Evolutionary conservation across 2,329 filamentous ascomycete species (phyloP), one percentile per base, ranked within the genome.

Genomic region (Catunica adiposa): DNA sequence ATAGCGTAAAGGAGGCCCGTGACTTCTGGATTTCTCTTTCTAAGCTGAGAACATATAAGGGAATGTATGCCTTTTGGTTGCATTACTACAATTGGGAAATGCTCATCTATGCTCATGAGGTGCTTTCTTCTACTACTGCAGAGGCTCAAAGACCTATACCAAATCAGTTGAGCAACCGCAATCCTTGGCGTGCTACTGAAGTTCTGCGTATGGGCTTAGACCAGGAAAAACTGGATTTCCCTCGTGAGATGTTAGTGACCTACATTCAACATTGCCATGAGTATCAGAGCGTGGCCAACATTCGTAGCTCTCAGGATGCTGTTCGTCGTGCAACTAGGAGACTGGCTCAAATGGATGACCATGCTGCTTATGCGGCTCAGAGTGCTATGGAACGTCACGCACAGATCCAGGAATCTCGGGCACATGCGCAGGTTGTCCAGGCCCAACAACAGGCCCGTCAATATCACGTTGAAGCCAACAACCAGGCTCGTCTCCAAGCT

Each of bases 81-180:
- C 81, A 83, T 46, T 96, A 88, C 68, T 96, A 96, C 68, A 75
- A 83, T 54, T 97, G 89, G 84, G 92, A 97, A 69, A 83, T 97
- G 75, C 75, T 84, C 57, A 63, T 79, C 3, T 79, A 77, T 25
- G 57, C 54, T 8, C 42, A 53, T 40, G 53, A 53, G 47, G 60
- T 69, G 71, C 1, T 72, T 73, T 3, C 57, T 59, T 59, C 9
- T 58, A 62, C 25, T 72, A 75, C 55, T 77, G 73, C 37, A 71
- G 75, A 58, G 78, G 77, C 58, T 72, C 75, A 1, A 77, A 73
- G 20, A n/a, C 51, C 25, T 37, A 31, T 31, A 48, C 22, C 11
- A 17, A 51, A 37, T 34, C 54, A 7, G 23, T 17, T 17, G 22
- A n/a, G 29, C 20, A n/a, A 50, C 82, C 22, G 76, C 15, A 38